These are phyloP conservation scores for barley (Hordeum vulgare) DNA, from an alignment of 176 grass and related monocot genomes.

Conservation along the genomic window MorexV3_pseudomolecules_assembly NC_058520.1:522082886-522083385, in stretches of 20 bases:
- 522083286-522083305: not conserved
- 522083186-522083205: no score
- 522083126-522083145: not conserved
- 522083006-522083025: not conserved
- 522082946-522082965: not conserved
- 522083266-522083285: not conserved
- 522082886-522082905: not conserved
- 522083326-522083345: not conserved
- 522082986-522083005: not conserved
- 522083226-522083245: not conserved
- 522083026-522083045: not conserved
- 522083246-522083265: not conserved
- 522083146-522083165: not conserved
- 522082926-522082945: not conserved
- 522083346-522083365: conserved; percentile 35
- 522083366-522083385: conserved; percentile 45
- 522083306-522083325: not conserved
- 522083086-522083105: not conserved
- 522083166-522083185: not conserved
- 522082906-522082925: not conserved
- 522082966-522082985: not conserved
- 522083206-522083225: not conserved
- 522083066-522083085: not conserved
- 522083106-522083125: not conserved
- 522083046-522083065: not conserved